Conservation (phyloP, 768 basidiomycete species). For the Amanita molliuscula region DNA sequence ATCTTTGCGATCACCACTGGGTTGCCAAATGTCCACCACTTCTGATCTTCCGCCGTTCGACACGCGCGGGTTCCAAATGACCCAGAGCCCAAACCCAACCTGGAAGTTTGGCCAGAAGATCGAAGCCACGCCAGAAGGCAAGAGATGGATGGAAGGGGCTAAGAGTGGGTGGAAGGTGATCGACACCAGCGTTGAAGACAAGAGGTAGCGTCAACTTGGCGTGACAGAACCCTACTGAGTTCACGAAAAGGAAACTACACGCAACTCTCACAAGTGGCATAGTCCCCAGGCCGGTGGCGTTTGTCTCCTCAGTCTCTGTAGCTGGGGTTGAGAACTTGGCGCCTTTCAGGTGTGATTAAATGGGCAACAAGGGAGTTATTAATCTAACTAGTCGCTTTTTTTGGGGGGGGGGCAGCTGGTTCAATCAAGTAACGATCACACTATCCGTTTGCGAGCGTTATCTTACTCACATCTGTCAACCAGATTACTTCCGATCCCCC, state of each 20-base stretch:
- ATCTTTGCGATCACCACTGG: background rate
- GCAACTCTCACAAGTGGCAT: conserved; percentile 42
- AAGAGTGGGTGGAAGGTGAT: conserved; percentile 28
- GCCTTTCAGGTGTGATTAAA: too few species aligned
- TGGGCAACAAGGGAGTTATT: too few species aligned
- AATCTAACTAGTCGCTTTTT: too few species aligned
- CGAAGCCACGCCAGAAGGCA: conserved; percentile 23
- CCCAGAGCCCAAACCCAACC: conserved; percentile 24
- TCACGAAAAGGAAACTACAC: conserved; percentile 26
- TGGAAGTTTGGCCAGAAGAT: conserved; percentile 28
- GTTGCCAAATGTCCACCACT: background rate
- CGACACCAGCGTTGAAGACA: conserved; percentile 23
- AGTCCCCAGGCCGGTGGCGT: conserved; percentile 58
- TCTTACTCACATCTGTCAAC: background rate
- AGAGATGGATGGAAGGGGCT: conserved; percentile 33
- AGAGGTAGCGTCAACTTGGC: conserved; percentile 15
- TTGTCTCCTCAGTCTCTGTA: conserved; percentile 50
- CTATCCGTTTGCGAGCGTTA: background rate
- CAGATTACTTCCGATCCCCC: conserved; percentile 52
- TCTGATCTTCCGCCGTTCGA: conserved; percentile 13
- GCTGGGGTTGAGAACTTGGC: conserved; percentile 50
- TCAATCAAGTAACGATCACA: conserved; percentile 20
- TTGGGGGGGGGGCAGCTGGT: too few species aligned
- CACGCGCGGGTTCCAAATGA: conserved; percentile 17
- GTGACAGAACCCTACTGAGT: background rate